Evolutionary conservation across 192 early-diverging fungal species (phyloP).

Genomic region (Rhizoclosmatium globosum): DNA sequence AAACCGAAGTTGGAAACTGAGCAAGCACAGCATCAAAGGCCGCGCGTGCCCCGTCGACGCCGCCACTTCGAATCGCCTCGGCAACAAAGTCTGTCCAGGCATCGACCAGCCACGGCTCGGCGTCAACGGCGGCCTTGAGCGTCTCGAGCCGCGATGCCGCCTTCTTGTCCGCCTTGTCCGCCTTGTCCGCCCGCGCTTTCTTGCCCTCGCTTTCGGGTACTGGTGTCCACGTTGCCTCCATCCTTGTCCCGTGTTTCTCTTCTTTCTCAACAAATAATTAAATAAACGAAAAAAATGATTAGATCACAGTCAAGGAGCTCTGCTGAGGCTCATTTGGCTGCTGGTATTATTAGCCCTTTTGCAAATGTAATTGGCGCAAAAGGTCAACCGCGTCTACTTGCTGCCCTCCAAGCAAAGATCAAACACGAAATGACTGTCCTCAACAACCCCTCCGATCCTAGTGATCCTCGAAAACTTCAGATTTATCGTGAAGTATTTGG

Average conservation of each 20-base stretch:
- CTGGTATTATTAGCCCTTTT: not conserved
- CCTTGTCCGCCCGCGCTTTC: not conserved
- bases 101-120: not conserved
- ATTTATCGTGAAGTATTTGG: constrained; percentile 57
- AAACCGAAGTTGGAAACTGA: constrained; percentile 8
- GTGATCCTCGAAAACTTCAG: constrained; percentile 50
- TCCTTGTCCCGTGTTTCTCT: not conserved
- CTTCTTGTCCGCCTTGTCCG: not conserved
- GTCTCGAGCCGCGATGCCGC: not conserved
- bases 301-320: too few relatives aligned
- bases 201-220: not conserved
- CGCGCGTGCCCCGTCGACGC: not conserved
- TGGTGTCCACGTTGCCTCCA: not conserved
- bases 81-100: not conserved
- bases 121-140: constrained; percentile 27
- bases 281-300: too few relatives aligned
- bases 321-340: not conserved
- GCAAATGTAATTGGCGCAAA: not conserved
- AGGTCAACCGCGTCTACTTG: constrained; percentile 19
- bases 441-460: constrained; percentile 23
- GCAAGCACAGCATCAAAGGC: not conserved
- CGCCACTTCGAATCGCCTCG: constrained; percentile 13
- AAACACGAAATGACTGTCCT: constrained; percentile 11
- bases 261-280: not conserved
- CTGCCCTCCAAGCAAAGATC: constrained; percentile 6